Evolutionary conservation across 1,139 yeast genomes (phyloP).

Genomic region (Yarrowia galli): DNA sequence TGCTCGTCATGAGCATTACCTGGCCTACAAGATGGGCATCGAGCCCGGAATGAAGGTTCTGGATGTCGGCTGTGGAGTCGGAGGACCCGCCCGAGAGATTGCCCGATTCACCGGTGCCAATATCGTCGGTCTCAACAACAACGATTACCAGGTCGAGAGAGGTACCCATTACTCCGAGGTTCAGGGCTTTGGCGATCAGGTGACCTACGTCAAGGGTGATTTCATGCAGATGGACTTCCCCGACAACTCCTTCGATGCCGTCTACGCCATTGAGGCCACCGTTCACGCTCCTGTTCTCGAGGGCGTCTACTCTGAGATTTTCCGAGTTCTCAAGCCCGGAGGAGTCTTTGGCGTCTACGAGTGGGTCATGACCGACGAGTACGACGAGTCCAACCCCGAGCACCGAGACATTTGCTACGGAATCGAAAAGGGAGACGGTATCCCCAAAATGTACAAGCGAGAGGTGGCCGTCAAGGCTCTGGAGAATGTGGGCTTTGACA

Average conservation of each 20-base stretch:
- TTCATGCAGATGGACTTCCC: slow-evolving; percentile 99
- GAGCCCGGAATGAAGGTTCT: slow-evolving; percentile 82
- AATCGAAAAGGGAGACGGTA: slow-evolving; percentile 98
- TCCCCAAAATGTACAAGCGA: slow-evolving; percentile 92
- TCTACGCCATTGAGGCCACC: slow-evolving; percentile 98
- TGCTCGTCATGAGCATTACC: slow-evolving; percentile 95
- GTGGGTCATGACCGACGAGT: slow-evolving; percentile 97
- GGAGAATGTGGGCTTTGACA: slow-evolving; percentile 84
- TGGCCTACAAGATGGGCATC: slow-evolving; percentile 86
- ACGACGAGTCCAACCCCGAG: slow-evolving; percentile 84
- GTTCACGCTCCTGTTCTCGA: slow-evolving; percentile 97
- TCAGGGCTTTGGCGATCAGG: slow-evolving; percentile 70
- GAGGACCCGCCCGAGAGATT: slow-evolving; percentile 98
- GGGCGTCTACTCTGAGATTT: slow-evolving; percentile 95
- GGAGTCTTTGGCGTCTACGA: slow-evolving; percentile 98
- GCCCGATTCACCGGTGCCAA: slow-evolving; percentile 87
- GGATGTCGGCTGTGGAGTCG: slow-evolving; percentile 99
- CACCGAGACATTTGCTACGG: slow-evolving; percentile 97
- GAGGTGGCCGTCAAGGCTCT: slow-evolving; percentile 90
- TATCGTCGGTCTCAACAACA: slow-evolving; percentile 92
- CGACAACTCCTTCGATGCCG: slow-evolving; percentile 90
- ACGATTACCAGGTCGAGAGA: slow-evolving; percentile 92
- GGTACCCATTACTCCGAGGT: slow-evolving; percentile 81
- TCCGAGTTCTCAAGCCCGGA: slow-evolving; percentile 95
- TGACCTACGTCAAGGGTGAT: slow-evolving; percentile 93